These are phyloP conservation scores for Citrus glauca DNA, from an alignment of 345 rosid species.

Conservation along the genomic window DNA sequence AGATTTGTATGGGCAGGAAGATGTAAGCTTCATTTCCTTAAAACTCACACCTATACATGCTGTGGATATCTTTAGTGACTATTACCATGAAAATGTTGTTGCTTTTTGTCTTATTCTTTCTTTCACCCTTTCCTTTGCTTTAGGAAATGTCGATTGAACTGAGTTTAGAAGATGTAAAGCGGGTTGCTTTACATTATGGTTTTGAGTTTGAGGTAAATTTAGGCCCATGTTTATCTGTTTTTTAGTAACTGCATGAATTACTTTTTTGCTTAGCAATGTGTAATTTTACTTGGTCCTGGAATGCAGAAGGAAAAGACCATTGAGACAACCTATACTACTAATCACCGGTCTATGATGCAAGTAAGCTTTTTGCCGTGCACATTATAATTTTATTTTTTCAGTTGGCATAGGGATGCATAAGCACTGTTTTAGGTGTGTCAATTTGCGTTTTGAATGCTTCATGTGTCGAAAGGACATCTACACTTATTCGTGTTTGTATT, in stretches of 20 bases:
- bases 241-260: not conserved
- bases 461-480: not conserved
- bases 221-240: not conserved
- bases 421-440: not conserved
- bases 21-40: constrained; percentile 51
- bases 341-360: constrained; percentile 93
- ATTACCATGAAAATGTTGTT: not conserved
- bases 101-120: not conserved
- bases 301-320: constrained; percentile 73
- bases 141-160: constrained; percentile 97
- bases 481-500: not conserved
- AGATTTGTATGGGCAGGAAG: constrained; percentile 70
- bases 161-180: constrained; percentile 93
- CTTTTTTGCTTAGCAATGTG: not conserved
- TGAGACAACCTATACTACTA: constrained; percentile 84
- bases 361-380: constrained; percentile 32
- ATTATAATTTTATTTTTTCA: not conserved
- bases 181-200: constrained; percentile 71
- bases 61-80: not conserved
- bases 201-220: constrained; percentile 62
- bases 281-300: constrained; percentile 13
- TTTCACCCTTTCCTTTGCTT: not conserved
- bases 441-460: not conserved
- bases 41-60: not conserved
- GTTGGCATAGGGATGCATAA: not conserved